Percentiles rank a stretch among this genome's conserved stretches.
Conservation (phyloP, 352 stramenopile genomes). For the Phytophthora brassicae region DNA sequence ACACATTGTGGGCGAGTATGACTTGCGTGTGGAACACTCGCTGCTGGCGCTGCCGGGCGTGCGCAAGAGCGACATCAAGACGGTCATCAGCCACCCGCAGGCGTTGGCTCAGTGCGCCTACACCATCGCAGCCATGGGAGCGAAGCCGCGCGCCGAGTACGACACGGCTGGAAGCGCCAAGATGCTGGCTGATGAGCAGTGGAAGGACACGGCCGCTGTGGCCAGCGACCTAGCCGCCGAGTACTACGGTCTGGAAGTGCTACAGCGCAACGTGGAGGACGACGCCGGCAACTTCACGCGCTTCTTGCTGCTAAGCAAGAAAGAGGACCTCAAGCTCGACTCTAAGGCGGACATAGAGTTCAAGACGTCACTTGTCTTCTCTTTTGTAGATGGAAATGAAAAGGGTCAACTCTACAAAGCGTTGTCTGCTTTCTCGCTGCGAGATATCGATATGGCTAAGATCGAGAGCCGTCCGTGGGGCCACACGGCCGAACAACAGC, state of each 20-base stretch:
- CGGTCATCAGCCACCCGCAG: constrained; percentile 96
- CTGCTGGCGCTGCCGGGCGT: constrained; percentile 90
- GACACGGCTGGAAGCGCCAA: constrained; percentile 97
- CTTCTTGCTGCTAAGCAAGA: constrained; percentile 89
- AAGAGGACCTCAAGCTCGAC: constrained; percentile 39
- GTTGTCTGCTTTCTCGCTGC: constrained; percentile 68
- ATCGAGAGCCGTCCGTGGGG: constrained; percentile 78
- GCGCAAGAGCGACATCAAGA: constrained; percentile 91
- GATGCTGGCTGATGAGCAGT: constrained; percentile 92
- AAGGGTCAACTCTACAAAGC: constrained; percentile 73
- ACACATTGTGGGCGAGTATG: constrained; percentile 72
- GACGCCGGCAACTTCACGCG: constrained; percentile 86
- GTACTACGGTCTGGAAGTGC: constrained; percentile 93
- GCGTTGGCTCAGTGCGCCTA: constrained; percentile 96
- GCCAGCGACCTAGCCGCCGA: constrained; percentile 94
- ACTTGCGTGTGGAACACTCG: constrained; percentile 90
- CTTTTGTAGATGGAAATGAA: constrained; percentile 73
- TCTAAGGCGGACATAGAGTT: constrained; percentile 57
- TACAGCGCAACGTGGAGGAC: constrained; percentile 62
- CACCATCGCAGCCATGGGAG: constrained; percentile 89
- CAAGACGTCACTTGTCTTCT: constrained; percentile 85
- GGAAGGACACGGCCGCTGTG: constrained; percentile 89
- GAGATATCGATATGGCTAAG: constrained; percentile 79
- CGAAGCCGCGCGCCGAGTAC: constrained; percentile 88
- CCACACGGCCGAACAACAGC: constrained; percentile 61